phyloP scores from a whole-genome alignment of 2,329 filamentous ascomycete species.

The Colletotrichum costaricense region DNA sequence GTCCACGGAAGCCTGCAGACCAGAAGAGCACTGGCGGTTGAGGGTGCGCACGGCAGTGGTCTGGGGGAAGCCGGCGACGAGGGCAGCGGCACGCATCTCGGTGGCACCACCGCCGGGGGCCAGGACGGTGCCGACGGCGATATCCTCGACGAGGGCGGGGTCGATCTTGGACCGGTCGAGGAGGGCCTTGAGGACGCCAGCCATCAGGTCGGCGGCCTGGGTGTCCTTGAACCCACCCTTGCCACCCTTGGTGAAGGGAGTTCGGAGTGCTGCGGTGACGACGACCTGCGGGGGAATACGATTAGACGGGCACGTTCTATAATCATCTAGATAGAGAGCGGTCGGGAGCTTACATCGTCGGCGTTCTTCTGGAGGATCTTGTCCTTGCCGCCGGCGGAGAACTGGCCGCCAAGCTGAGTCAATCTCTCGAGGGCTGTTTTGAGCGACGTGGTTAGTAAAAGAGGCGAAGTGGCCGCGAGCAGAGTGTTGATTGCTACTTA shows the following conservation, averaged over 20 bases:
- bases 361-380: conserved; percentile 73
- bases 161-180: conserved; percentile 90
- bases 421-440: conserved; percentile 66
- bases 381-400: conserved; percentile 62
- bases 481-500: conserved; percentile 40
- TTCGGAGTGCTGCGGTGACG: conserved; percentile 91
- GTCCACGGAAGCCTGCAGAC: conserved; percentile 92
- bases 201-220: conserved; percentile 84
- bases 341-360: conserved; percentile 65
- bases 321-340: background rate
- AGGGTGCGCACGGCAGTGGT: conserved; percentile 85
- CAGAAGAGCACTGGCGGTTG: conserved; percentile 95
- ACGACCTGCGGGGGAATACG: conserved; percentile 70
- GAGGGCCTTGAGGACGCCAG: conserved; percentile 83
- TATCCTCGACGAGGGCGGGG: conserved; percentile 88
- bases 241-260: conserved; percentile 90
- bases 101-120: conserved; percentile 94
- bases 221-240: conserved; percentile 98
- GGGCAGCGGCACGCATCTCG: conserved; percentile 91
- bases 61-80: conserved; percentile 92
- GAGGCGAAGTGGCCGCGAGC: conserved; percentile 18
- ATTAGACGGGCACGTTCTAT: conserved; percentile 39
- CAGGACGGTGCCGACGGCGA: conserved; percentile 91
- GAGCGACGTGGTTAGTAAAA: background rate
- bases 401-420: conserved; percentile 71